Evolutionary conservation across 495 filamentous ascomycete species (phyloP), one percentile per base, ranked within the genome.

Genomic region (Xylaria longipes): DNA sequence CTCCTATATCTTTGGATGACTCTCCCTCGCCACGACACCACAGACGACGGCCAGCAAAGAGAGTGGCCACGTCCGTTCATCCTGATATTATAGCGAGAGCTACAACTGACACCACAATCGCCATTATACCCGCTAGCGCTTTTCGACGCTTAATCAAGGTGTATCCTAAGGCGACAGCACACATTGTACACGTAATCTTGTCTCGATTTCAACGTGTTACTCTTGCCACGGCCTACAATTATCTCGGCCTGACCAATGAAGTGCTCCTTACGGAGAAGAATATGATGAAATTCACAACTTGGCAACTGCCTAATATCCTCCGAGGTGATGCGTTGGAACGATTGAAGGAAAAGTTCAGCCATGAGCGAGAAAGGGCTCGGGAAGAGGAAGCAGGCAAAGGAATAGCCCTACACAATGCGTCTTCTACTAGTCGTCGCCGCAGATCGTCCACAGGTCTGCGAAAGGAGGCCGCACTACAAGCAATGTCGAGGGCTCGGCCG

Each of bases 71-170:
- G 73, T 98, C 97, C 3, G 95, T 92, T 0, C 96, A 99, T 81
- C 96, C 96, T 15, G 96, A 99, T 79, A 97, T 99, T 74, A 94
- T 98, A 70, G 96, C 94, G 11, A 89, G 96, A 73, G 96, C 96
- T n/a, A 97, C 94, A 41, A 93, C 97, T 27, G 96, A 99, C 78
- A 98, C 95, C 0, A 99, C 97, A 0, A 98, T 99, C 81, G 96
- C 96, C 20, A 96, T 99, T 75, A 98, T 99, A 73, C 96, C 96
- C 5, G 97, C 95, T 6, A 96, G 93, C 74, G 96, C 96, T 5
- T 99, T 99, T 79, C 89, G 94, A 68, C 91, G 96, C 11, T 84
- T 99, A 46, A 99, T 97, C n/a, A 86, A 92, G 72, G 91, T 98
- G 27, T 99, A 98, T 77, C 96, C 96, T 9, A 95, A 94, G 82